phyloP scores from a whole-genome alignment of 371 early-diverging fungal species.

The Lichtheimia ornata region DNA sequence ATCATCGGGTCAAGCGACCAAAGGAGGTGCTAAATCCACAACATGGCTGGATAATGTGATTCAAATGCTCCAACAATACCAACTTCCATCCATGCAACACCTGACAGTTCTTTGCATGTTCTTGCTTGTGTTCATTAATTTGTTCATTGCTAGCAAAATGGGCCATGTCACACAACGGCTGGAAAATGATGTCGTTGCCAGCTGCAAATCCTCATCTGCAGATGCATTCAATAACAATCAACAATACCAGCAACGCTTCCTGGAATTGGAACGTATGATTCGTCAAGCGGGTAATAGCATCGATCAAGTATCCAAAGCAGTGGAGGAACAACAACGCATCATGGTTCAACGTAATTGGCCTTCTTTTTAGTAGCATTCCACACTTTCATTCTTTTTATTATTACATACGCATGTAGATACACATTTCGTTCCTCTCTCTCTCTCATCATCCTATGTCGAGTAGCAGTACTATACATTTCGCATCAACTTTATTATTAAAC shows the following conservation, averaged over 20 bases:
- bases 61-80: constrained; percentile 7
- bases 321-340: constrained; percentile 9
- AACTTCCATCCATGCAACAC: constrained; percentile 20
- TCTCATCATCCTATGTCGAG: too few relatives aligned
- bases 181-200: neutral
- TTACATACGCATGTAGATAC: too few relatives aligned
- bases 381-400: too few relatives aligned
- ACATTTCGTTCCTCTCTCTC: too few relatives aligned
- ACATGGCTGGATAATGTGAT: neutral
- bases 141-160: constrained; percentile 40
- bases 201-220: neutral
- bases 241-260: neutral
- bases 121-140: constrained; percentile 30
- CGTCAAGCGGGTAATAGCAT: constrained; percentile 12
- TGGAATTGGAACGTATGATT: constrained; percentile 12
- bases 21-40: too few relatives aligned
- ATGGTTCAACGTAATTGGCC: constrained; percentile 6
- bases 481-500: too few relatives aligned
- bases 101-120: constrained; percentile 29
- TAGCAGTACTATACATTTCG: too few relatives aligned
- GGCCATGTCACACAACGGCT: constrained; percentile 15
- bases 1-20: neutral
- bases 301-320: constrained; percentile 9
- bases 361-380: too few relatives aligned
- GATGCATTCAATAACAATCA: neutral